These are phyloP conservation scores for Paecilomyces formosus DNA, from an alignment of 2,329 filamentous ascomycete species.

Conservation along the genomic window DNA sequence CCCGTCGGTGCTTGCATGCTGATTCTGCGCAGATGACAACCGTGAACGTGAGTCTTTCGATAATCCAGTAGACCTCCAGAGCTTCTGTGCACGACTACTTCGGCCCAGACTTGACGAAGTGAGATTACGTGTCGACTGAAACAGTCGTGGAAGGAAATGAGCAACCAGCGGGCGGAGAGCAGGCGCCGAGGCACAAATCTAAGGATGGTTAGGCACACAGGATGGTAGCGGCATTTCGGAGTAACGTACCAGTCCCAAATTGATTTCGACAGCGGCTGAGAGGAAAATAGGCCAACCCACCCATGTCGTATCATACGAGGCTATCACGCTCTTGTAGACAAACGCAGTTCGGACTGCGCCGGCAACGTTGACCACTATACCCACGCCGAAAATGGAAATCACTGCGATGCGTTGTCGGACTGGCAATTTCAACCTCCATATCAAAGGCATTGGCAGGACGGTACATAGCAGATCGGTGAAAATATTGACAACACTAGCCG, in stretches of 20 bases:
- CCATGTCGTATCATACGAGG: constrained; percentile 27
- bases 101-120: constrained; percentile 11
- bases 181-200: constrained; percentile 32
- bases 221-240: not conserved
- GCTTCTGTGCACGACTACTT: constrained; percentile 11
- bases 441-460: constrained; percentile 31
- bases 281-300: constrained; percentile 25
- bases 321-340: constrained; percentile 24
- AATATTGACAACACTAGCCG: constrained; percentile 29
- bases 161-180: constrained; percentile 27
- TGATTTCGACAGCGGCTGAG: constrained; percentile 25
- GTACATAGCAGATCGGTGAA: constrained; percentile 9
- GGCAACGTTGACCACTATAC: constrained; percentile 27
- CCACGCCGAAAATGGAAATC: constrained; percentile 31
- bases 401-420: constrained; percentile 28
- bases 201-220: not conserved
- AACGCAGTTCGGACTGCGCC: constrained; percentile 27
- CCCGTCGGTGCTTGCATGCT: constrained; percentile 10
- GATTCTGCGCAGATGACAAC: constrained; percentile 6
- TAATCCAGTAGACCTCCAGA: constrained; percentile 14
- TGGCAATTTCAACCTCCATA: constrained; percentile 32
- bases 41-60: constrained; percentile 14
- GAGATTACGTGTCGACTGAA: constrained; percentile 18
- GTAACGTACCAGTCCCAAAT: constrained; percentile 25
- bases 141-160: constrained; percentile 23